A percentile compares a stretch with the other conserved stretches of the same genome.
These are phyloP conservation scores for Colletotrichum sojae DNA, from an alignment of 2,329 filamentous ascomycete species.

Conservation along the genomic window DNA sequence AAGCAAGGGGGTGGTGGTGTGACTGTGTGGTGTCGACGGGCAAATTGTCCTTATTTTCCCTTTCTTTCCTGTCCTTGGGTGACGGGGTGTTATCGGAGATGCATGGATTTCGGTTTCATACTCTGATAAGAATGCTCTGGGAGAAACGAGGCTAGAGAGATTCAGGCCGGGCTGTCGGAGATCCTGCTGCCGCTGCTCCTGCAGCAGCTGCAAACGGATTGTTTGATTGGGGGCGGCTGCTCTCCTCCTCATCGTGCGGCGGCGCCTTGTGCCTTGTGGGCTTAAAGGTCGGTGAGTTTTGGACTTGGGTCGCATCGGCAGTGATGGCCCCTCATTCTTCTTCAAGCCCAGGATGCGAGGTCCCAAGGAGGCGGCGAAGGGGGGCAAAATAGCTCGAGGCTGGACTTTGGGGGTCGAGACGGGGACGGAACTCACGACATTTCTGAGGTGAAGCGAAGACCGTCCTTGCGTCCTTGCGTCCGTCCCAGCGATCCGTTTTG, in stretches of 20 bases:
- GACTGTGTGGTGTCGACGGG: constrained; percentile 6
- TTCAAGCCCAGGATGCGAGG: background rate
- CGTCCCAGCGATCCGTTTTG: constrained; percentile 11
- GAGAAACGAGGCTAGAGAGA: constrained; percentile 1
- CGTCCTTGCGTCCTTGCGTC: background rate
- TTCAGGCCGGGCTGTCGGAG: constrained; percentile 11
- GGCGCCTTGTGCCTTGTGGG: constrained; percentile 17
- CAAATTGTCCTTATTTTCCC: no score
- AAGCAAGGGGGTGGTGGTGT: background rate
- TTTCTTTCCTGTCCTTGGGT: background rate
- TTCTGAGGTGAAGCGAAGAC: no score
- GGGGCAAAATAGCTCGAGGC: background rate
- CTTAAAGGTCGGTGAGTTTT: constrained; percentile 38
- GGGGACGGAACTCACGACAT: background rate
- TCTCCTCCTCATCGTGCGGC: background rate
- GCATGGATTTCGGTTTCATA: constrained; percentile 22
- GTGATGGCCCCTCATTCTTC: constrained; percentile 11
- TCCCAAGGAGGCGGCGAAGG: constrained; percentile 3
- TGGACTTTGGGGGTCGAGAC: background rate
- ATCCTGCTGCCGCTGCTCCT: background rate
- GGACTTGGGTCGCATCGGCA: constrained; percentile 33
- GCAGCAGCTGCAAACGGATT: background rate
- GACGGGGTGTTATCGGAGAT: constrained; percentile 2
- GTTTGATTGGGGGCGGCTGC: background rate
- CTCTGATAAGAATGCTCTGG: background rate